Evolutionary conservation across 2,329 filamentous ascomycete species (phyloP).

Genomic region (Falciphora oryzae): DNA sequence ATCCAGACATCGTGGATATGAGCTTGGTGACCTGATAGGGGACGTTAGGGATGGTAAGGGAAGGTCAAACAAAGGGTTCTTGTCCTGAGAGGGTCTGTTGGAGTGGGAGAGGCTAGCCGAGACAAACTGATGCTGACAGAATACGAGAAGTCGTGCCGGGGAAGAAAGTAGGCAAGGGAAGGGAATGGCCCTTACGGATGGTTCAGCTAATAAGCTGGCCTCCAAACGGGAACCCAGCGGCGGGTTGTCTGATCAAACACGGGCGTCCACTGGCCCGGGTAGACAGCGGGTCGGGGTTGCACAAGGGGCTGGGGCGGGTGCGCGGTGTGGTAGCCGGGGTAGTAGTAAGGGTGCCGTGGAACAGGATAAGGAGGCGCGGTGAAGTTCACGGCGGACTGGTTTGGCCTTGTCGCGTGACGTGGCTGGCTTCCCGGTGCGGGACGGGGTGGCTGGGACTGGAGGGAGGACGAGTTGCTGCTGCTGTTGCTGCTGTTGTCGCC

Average conservation of each 20-base stretch:
- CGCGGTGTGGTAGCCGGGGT: neutral
- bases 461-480: neutral
- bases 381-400: neutral
- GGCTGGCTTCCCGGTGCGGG: neutral
- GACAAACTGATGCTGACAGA: neutral
- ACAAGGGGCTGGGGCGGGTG: neutral
- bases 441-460: neutral
- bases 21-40: neutral
- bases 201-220: neutral
- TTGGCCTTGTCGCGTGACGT: neutral
- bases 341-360: neutral
- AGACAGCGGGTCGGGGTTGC: neutral
- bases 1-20: neutral
- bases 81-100: neutral
- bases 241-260: neutral
- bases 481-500: neutral
- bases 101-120: neutral
- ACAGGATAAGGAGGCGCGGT: neutral
- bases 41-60: neutral
- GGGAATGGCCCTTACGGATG: neutral
- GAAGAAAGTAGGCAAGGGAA: neutral
- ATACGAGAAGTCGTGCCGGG: no score
- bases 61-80: neutral
- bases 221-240: neutral
- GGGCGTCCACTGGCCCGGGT: neutral